phyloP scores from a whole-genome alignment of 345 rosid species.

The Populus pruinosa region DNA sequence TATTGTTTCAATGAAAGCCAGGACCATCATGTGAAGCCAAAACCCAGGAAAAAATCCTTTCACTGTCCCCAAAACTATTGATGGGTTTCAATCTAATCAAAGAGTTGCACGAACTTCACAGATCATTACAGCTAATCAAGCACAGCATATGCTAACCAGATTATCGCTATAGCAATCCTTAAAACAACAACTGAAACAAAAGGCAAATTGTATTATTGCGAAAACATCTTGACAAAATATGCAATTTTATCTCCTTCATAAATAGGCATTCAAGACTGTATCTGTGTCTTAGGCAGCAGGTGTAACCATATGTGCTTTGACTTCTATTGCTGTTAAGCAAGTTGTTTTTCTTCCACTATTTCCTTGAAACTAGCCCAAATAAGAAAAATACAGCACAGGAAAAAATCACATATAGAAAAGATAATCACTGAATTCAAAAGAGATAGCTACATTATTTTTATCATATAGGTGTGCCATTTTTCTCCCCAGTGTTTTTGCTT shows the following conservation, averaged over 20 bases:
- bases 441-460: background rate
- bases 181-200: constrained; percentile 7
- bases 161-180: background rate
- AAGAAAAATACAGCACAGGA: constrained; percentile 12
- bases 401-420: background rate
- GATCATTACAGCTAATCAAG: background rate
- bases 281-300: background rate
- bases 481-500: background rate
- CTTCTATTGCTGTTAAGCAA: background rate
- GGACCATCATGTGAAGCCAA: background rate
- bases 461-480: constrained; percentile 9
- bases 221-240: background rate
- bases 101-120: constrained; percentile 1
- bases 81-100: background rate
- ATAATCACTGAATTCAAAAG: constrained; percentile 1
- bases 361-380: background rate
- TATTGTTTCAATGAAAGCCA: constrained; percentile 6
- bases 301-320: background rate
- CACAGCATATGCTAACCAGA: background rate
- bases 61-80: background rate
- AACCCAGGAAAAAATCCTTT: background rate
- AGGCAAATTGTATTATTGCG: background rate
- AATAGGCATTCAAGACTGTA: constrained; percentile 4
- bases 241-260: constrained; percentile 5
- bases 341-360: constrained; percentile 2